Percentiles rank a stretch among this genome's conserved stretches.
Conservation (phyloP, 176 grass and related monocot genomes). For the Zizania latifolia region DNA sequence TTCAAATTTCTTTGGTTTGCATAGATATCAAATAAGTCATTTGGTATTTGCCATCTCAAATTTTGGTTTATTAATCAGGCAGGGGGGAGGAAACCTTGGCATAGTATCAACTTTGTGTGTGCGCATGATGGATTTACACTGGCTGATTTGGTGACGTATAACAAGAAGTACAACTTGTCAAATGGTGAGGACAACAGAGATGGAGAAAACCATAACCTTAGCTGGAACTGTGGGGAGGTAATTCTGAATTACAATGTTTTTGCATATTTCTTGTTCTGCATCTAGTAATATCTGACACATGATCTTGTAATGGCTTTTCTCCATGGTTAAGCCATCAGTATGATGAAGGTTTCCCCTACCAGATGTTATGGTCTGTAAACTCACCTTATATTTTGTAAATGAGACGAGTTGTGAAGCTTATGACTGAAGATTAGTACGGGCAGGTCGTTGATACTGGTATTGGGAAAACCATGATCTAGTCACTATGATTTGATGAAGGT, state of each 20-base stretch:
- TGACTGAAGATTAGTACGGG: neutral
- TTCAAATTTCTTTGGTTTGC: neutral
- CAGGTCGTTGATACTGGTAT: neutral
- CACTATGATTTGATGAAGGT: neutral
- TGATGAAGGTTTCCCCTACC: neutral
- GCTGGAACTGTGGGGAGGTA: constrained; percentile 97
- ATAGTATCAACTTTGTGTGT: constrained; percentile 96
- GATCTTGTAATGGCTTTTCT: constrained; percentile 12
- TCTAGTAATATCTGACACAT: constrained; percentile 19
- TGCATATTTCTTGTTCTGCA: constrained; percentile 19
- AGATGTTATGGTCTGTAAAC: neutral
- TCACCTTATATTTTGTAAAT: neutral
- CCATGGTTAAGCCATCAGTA: neutral
- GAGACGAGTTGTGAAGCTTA: neutral
- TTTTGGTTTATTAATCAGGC: constrained; percentile 41
- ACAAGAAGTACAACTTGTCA: constrained; percentile 80
- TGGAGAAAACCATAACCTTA: constrained; percentile 98
- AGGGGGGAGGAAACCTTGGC: constrained; percentile 92
- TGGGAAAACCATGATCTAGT: neutral
- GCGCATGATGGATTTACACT: constrained; percentile 96
- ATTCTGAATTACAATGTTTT: constrained; percentile 8
- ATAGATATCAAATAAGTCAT: neutral
- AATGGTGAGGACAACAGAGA: constrained; percentile 90
- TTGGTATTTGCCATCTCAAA: constrained; percentile 9
- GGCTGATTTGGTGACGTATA: constrained; percentile 92